Evolutionary conservation across 2,329 filamentous ascomycete genomes (phyloP), one percentile per base, ranked within the genome.

Genomic region (Chalaropsis ovoidea): DNA sequence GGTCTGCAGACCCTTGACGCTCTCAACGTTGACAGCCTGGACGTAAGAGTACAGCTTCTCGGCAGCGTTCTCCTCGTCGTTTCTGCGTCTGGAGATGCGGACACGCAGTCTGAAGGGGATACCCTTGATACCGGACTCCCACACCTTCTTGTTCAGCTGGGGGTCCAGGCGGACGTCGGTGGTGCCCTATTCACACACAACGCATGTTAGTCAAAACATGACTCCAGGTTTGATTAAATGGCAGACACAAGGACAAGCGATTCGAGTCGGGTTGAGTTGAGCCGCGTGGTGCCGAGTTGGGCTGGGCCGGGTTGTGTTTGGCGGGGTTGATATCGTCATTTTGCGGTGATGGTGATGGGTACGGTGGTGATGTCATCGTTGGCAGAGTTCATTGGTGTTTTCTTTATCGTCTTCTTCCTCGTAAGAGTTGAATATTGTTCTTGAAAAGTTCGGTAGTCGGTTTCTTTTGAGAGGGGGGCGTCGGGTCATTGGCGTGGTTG

Each of bases 71-170:
- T 99, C 94, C 85, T 97, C 94, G 80, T 99, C 94, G 83, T 99
- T 99, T 86, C 94, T 90, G 87, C 95, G 95, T 81, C 94, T 90
- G 77, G 91, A 96, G 82, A 99, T 96, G 82, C 95, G 91, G 77
- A 99, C 87, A 76, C 94, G 93, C 74, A 99, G 85, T 80, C 95
- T 88, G 89, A 88, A 97, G 73, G 93, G 90, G 72, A 96, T 92
- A 76, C 94, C 95, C 89, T 97, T 99, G 84, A 99, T 87, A 80
- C 94, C 94, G 77, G 88, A 84, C 82, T 99, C 94, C 94, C 94
- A 99, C 79, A 99, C 93, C 86, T 99, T 97, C 90, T 99, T 99
- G 89, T 99, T 99, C 76, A 99, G 83, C 82, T 94, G 89, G 76
- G 94, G 94, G 86, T 99, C 94, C 77, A 99, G 82, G 75, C 94